phyloP scores from a whole-genome alignment of 306 rosid species.

The Medicago arabica region DNA sequence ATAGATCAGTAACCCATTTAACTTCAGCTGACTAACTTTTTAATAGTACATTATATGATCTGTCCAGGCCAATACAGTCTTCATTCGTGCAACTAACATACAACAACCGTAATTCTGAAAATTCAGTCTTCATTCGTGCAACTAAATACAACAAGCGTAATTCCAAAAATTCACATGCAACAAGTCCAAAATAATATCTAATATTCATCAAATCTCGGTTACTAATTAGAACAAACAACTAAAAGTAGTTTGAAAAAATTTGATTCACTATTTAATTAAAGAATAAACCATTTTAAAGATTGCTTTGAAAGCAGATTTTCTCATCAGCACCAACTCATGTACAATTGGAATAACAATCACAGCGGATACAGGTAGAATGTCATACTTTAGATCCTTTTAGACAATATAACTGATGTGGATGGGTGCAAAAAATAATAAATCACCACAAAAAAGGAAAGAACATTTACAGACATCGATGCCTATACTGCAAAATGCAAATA shows the following conservation, averaged over 20 bases:
- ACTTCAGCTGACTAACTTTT: conserved; percentile 11
- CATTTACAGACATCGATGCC: conserved; percentile 11
- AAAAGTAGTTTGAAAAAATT: conserved; percentile 20
- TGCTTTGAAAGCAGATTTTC: conserved; percentile 7
- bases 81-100: conserved; percentile 8
- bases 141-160: background rate
- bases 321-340: conserved; percentile 2
- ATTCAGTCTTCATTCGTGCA: conserved; percentile 10
- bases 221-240: conserved; percentile 30
- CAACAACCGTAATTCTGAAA: background rate
- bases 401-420: conserved; percentile 7
- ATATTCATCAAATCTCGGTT: conserved; percentile 15
- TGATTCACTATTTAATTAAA: conserved; percentile 12
- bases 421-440: conserved; percentile 4
- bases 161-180: background rate
- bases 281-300: conserved; percentile 34
- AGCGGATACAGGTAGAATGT: conserved; percentile 5
- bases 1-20: conserved; percentile 16
- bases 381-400: background rate
- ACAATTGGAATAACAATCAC: conserved; percentile 32
- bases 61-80: conserved; percentile 4
- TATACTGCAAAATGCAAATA: conserved; percentile 34
- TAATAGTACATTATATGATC: conserved; percentile 2
- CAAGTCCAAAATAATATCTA: conserved; percentile 25
- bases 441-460: background rate